These are phyloP conservation scores for Penicillium riverlandense DNA, from an alignment of 495 filamentous ascomycete genomes.

Conservation along the genomic window DNA sequence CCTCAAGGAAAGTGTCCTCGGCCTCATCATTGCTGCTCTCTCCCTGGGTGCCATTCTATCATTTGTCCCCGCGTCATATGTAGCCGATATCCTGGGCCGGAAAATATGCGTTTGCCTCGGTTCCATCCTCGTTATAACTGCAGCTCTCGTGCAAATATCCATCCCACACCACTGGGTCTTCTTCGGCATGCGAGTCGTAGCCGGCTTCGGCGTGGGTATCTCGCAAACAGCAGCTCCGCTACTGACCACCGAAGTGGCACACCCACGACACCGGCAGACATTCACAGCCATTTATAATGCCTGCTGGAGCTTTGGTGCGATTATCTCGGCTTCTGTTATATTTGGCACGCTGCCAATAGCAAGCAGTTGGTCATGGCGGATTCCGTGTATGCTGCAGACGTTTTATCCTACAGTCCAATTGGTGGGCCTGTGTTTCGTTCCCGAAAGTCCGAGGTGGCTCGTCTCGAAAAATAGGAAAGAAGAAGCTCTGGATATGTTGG, in stretches of 20 bases:
- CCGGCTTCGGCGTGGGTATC: constrained; percentile 16
- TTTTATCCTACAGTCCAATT: constrained; percentile 15
- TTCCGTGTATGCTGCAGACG: constrained; percentile 16
- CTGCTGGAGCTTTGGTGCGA: constrained; percentile 20
- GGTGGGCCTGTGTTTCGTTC: constrained; percentile 10
- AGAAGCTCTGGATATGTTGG: constrained; percentile 33
- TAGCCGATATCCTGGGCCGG: constrained; percentile 18
- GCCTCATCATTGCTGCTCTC: constrained; percentile 18
- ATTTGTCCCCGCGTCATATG: constrained; percentile 19
- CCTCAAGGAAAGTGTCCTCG: constrained; percentile 13
- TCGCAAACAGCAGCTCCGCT: constrained; percentile 23
- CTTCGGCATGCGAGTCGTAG: constrained; percentile 15
- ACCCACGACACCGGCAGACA: constrained; percentile 14
- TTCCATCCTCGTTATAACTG: constrained; percentile 12
- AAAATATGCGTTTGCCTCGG: constrained; percentile 12
- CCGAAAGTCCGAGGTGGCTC: constrained; percentile 30
- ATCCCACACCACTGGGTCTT: constrained; percentile 16
- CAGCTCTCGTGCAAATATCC: constrained; percentile 12
- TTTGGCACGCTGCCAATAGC: constrained; percentile 11
- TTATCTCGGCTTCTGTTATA: constrained; percentile 14
- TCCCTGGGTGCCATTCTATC: constrained; percentile 18
- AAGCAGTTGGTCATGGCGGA: constrained; percentile 19
- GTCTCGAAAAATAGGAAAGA: constrained; percentile 28
- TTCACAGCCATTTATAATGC: constrained; percentile 21
- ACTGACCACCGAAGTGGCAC: constrained; percentile 17